These are phyloP conservation scores for Trifolium dubium DNA, from an alignment of 306 rosid species.

Conservation along the genomic window DNA sequence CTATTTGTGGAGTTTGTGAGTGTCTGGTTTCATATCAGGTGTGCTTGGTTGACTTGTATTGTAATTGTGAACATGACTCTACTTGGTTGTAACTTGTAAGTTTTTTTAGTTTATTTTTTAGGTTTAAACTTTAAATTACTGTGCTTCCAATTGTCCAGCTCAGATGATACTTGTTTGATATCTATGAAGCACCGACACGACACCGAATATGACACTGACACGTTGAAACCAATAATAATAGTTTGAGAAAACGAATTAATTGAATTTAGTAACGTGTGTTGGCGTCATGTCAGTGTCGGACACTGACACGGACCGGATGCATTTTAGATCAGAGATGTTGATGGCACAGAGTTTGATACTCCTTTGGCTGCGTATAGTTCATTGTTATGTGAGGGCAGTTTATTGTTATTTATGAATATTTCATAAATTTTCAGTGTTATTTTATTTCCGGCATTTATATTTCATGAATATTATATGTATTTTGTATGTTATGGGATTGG, in stretches of 20 bases:
- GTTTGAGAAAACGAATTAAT: too few relatives aligned
- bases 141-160: conserved; percentile 32
- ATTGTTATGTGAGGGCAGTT: not conserved
- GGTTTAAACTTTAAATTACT: conserved; percentile 1
- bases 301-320: too few relatives aligned
- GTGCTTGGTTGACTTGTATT: conserved; percentile 26
- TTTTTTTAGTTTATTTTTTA: not conserved
- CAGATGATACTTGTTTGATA: not conserved
- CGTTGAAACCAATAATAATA: too few relatives aligned
- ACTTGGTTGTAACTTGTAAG: not conserved
- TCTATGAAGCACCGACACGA: too few relatives aligned
- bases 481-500: conserved; percentile 2
- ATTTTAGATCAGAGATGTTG: too few relatives aligned
- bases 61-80: conserved; percentile 15
- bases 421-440: not conserved
- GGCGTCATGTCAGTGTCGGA: too few relatives aligned
- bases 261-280: too few relatives aligned
- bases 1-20: not conserved
- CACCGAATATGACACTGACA: too few relatives aligned
- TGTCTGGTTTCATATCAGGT: conserved; percentile 27
- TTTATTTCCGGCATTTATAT: not conserved
- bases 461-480: not conserved
- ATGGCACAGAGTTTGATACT: not conserved
- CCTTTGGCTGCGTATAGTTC: conserved; percentile 22
- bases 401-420: not conserved